Evolutionary conservation across 139 green algal genomes (phyloP).

Genomic region (Chlorella sp.): DNA sequence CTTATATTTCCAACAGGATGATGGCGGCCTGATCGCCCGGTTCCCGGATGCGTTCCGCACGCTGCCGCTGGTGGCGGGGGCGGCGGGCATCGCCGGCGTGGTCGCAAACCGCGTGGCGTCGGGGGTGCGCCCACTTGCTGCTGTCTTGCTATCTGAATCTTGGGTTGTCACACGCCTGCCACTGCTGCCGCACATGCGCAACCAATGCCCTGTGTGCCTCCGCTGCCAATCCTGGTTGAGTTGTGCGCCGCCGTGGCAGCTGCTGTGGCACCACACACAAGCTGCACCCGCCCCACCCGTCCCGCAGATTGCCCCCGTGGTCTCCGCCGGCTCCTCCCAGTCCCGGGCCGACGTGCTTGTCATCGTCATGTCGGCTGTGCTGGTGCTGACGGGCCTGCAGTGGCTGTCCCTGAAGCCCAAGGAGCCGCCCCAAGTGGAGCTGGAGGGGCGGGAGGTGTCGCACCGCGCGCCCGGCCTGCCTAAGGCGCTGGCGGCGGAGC

Average conservation of each 20-base stretch:
- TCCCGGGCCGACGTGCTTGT: conserved; percentile 87
- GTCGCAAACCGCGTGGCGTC: conserved; percentile 53
- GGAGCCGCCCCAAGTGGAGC: conserved; percentile 44
- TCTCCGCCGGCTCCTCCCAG: conserved; percentile 84
- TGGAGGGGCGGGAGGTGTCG: conserved; percentile 49
- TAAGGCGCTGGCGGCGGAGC: conserved; percentile 46
- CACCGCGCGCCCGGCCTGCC: conserved; percentile 51
- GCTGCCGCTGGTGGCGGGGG: conserved; percentile 50
- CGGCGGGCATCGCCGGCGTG: conserved; percentile 44
- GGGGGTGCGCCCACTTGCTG: conserved; percentile 33
- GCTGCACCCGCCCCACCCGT: not conserved
- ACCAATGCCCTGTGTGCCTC: not conserved
- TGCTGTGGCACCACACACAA: too few species aligned
- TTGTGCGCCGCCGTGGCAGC: too few species aligned
- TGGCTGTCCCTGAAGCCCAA: conserved; percentile 84
- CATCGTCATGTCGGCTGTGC: conserved; percentile 83
- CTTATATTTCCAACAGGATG: not conserved
- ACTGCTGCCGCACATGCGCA: too few species aligned
- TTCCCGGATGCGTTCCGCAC: conserved; percentile 40
- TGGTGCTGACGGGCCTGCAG: conserved; percentile 90
- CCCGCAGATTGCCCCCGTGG: conserved; percentile 75
- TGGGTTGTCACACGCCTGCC: too few species aligned
- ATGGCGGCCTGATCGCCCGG: not conserved
- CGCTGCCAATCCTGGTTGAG: too few species aligned
- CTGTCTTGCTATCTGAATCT: too few species aligned